Conservation (phyloP, 2,329 filamentous ascomycete genomes). For the Elsinoe necatrix region DNA sequence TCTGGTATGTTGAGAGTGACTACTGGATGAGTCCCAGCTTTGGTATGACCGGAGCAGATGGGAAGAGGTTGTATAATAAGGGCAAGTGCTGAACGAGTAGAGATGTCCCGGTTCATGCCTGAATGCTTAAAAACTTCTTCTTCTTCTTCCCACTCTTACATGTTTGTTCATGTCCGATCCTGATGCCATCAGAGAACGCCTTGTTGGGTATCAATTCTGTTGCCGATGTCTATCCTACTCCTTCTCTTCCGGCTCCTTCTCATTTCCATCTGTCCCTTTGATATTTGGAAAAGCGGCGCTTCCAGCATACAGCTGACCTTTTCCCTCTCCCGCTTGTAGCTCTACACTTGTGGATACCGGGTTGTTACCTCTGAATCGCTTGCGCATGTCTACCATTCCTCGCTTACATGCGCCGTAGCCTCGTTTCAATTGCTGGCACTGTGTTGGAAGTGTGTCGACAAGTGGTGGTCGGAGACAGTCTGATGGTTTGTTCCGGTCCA, state of each 20-base stretch:
- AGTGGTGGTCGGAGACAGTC: slow-evolving; percentile 84
- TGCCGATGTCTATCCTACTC: slow-evolving; percentile 17
- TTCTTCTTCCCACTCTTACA: neutral
- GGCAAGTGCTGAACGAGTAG: neutral
- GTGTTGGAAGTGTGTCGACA: slow-evolving; percentile 68
- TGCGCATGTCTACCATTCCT: slow-evolving; percentile 97
- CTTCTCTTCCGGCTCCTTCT: slow-evolving; percentile 26
- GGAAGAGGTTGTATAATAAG: slow-evolving; percentile 8
- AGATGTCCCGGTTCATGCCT: neutral
- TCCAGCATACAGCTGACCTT: slow-evolving; percentile 70
- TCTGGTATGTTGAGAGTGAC: slow-evolving; percentile 14
- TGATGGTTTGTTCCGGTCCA: slow-evolving; percentile 73
- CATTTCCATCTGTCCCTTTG: slow-evolving; percentile 25
- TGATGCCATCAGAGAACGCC: neutral
- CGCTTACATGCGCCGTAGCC: slow-evolving; percentile 93
- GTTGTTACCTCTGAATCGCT: slow-evolving; percentile 90
- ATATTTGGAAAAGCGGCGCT: slow-evolving; percentile 34
- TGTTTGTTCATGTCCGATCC: neutral
- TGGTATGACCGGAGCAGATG: slow-evolving; percentile 10
- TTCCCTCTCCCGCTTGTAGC: slow-evolving; percentile 44
- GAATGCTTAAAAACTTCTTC: neutral
- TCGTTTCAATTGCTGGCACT: slow-evolving; percentile 88
- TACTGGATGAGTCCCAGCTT: slow-evolving; percentile 14
- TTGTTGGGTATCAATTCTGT: neutral
- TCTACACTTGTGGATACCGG: slow-evolving; percentile 64